Evolutionary conservation across 768 basidiomycete genomes (phyloP), one percentile per base, ranked within the genome.

Genomic region (Leccinum subtestaceum): DNA sequence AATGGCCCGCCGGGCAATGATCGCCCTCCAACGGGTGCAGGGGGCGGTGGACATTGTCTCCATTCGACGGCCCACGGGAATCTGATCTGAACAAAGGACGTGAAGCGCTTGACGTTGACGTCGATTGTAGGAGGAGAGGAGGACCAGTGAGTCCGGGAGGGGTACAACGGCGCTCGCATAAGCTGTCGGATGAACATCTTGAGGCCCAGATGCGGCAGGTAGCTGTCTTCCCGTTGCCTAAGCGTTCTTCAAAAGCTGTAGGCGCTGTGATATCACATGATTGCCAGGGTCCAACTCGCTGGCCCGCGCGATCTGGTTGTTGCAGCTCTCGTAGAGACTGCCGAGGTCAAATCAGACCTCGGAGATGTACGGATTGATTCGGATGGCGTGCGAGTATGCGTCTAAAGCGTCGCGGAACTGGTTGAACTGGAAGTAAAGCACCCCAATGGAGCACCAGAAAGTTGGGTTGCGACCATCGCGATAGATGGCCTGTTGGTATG

Each of bases 371-470:
- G 97, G 97, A 72, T 98, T 98, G 76, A 99, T 95, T 62, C 96
- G 89, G 67, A 99, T 98, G 11, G 97, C 97, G 15, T 96, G 91
- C 23, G 23, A 25, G 23, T 99, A 99, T 10, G 97, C 97, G 69
- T 99, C 97, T 38, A 99, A 87, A 2, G 96, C 96, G 69, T 99
- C 97, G 54, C 95, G 93, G 79, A 93, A 99, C 72, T 99, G 97
- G 75, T 98, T 98, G 79, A 99, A 98, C 72, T 99, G 95, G 82
- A 97, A 99, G 73, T 99, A 99, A 1, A 99, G 83, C 1, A 99
- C 97, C 50, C 97, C 97, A 68, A 99, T 99, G 23, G 94, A 96
- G 72, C 96, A 98, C 97, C 97, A 98, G 76, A 98, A 99, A 0
- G 97, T 98, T 0, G 97, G 97, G 72, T 98, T 99, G 59, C 95